Conservation (phyloP, 768 basidiomycete species). For the Boletus fagicola region DNA sequence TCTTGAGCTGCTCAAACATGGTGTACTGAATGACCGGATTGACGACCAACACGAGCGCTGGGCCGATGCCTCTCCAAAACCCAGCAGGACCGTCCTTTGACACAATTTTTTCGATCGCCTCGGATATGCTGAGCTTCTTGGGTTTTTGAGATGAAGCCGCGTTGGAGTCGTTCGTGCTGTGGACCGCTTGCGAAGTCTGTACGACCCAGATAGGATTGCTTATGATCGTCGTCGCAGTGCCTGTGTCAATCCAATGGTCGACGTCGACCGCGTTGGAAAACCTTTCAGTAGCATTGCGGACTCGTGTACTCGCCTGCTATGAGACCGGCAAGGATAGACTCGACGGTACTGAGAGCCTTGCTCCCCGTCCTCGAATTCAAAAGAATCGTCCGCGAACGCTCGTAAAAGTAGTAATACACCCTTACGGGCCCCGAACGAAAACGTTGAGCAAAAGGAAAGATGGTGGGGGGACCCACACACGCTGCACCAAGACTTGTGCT, state of each 20-base stretch:
- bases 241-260: conserved; percentile 36
- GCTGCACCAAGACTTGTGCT: conserved; percentile 27
- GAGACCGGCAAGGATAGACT: conserved; percentile 85
- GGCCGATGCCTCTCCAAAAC: conserved; percentile 91
- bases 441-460: background rate
- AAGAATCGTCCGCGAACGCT: conserved; percentile 59
- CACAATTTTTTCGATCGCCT: conserved; percentile 68
- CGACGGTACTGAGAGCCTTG: conserved; percentile 77
- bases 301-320: conserved; percentile 62
- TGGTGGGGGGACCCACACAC: background rate
- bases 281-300: background rate
- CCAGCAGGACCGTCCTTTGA: conserved; percentile 71
- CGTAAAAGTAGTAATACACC: conserved; percentile 93
- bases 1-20: conserved; percentile 92
- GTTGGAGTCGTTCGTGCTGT: conserved; percentile 43
- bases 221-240: conserved; percentile 82
- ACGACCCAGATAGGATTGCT: conserved; percentile 98
- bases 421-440: conserved; percentile 37
- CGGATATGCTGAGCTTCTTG: conserved; percentile 60
- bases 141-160: conserved; percentile 44
- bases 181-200: conserved; percentile 84
- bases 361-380: conserved; percentile 52
- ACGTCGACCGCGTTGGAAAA: background rate
- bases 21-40: conserved; percentile 97
- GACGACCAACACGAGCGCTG: conserved; percentile 88